Base-by-base conservation (phyloP, 352 stramenopile species). In the Thalassiosira hispida region DNA sequence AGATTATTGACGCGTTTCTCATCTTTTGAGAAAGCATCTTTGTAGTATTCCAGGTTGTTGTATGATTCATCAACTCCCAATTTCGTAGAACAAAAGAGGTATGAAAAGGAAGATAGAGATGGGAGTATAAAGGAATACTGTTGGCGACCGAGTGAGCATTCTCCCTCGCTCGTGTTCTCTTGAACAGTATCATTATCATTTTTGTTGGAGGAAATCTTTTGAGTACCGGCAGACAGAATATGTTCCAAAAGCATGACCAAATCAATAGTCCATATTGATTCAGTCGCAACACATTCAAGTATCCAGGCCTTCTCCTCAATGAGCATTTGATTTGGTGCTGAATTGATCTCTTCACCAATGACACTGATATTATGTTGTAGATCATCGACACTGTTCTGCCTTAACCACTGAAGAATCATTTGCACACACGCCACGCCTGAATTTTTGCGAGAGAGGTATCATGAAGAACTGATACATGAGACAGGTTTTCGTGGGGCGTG, bases 241-340 rank as follows among this genome's bases (percentile, higher is more conserved):
- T 68, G 75, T 47, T 86, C 25, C 18, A 91, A 70, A 11, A 86
- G 49, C 18, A 65, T 70, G 1, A 93, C 73, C 49, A 93, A 81
- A 72, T 93, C 88, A 49, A 88, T 81, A 0, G 85, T 91, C 88
- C 88, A 93, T 57, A 93, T 88, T n/a, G 85, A 92, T 74, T 93
- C 29, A 52, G 86, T 85, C 25, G 47, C 65, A 42, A 91, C 63
- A 29, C 52, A 73, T 8, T 77, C 35, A 2, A 83, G 35, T 52
- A 93, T 78, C 29, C 61, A 75, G 60, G 52, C 33, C 46, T 56
- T 73, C 22, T 60, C 42, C 44, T 70, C 61, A 31, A 42, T 60
- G 8, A 4, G 5, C 8, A 9, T 44, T 70, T 52, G 49, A 65
- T 79, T 29, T 51, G 7, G 47, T 38, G 33, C 16, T 51, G n/a